Conservation (phyloP, 495 filamentous ascomycete species). For the Lasiosphaeria miniovina region DNA sequence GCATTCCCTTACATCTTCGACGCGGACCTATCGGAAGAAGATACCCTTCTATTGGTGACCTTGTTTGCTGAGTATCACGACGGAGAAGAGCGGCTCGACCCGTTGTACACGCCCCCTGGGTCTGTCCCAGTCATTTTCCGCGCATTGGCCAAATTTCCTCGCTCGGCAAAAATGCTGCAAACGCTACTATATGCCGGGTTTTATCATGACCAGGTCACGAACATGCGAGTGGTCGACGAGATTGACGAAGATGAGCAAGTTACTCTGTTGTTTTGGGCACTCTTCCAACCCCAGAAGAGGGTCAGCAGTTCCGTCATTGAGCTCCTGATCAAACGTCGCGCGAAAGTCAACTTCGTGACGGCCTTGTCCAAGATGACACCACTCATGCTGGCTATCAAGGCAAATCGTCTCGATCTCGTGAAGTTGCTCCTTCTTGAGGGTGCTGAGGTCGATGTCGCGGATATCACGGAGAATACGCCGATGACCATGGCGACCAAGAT, state of each 20-base stretch:
- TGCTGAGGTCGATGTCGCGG: conserved; percentile 44
- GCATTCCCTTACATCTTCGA: conserved; percentile 46
- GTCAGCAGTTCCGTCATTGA: conserved; percentile 44
- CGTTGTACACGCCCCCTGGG: conserved; percentile 30
- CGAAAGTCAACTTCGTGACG: conserved; percentile 48
- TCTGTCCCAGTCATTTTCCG: conserved; percentile 40
- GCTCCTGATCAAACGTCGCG: conserved; percentile 39
- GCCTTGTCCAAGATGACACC: conserved; percentile 42
- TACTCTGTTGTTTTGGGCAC: conserved; percentile 44
- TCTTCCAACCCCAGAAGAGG: conserved; percentile 48
- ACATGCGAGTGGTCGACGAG: conserved; percentile 31
- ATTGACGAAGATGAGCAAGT: conserved; percentile 41
- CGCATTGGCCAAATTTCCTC: conserved; percentile 42
- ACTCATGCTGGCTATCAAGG: conserved; percentile 46
- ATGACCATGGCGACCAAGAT: conserved; percentile 47
- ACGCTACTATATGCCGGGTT: conserved; percentile 45
- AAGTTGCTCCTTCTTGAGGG: conserved; percentile 41
- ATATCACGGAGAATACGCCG: conserved; percentile 43
- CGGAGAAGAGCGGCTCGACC: conserved; percentile 41
- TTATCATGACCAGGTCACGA: conserved; percentile 43
- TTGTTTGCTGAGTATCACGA: conserved; percentile 42
- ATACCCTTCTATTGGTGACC: conserved; percentile 34
- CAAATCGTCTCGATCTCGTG: conserved; percentile 41
- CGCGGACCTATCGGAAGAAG: conserved; percentile 33
- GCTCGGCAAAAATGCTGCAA: conserved; percentile 40